Conservation (phyloP, 768 basidiomycete species). For the Agaricus blazei region DNA sequence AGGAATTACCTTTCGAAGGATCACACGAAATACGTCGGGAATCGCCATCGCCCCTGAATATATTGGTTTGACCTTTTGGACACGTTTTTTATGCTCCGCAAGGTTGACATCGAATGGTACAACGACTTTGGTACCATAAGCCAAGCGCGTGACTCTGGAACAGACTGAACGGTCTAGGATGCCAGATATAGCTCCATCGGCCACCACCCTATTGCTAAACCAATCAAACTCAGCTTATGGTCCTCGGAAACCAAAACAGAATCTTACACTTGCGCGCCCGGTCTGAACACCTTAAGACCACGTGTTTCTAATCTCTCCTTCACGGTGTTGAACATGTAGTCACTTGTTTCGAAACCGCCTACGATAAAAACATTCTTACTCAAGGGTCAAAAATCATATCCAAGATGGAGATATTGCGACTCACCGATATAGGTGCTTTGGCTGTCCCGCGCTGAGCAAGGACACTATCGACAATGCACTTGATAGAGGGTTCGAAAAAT, state of each 20-base stretch:
- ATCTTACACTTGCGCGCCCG: constrained; percentile 48
- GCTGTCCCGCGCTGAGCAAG: constrained; percentile 12
- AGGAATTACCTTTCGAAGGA: constrained; percentile 33
- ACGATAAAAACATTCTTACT: constrained; percentile 35
- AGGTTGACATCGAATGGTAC: constrained; percentile 27
- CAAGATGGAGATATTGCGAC: background rate
- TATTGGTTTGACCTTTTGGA: constrained; percentile 24
- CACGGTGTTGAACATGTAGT: constrained; percentile 44
- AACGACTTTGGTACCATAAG: constrained; percentile 40
- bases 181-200: constrained; percentile 41
- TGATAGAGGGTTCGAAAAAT: constrained; percentile 27
- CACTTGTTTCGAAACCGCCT: constrained; percentile 54
- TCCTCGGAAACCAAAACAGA: constrained; percentile 11
- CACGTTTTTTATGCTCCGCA: constrained; percentile 35
- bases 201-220: constrained; percentile 40
- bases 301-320: constrained; percentile 29
- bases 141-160: constrained; percentile 39
- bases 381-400: constrained; percentile 4
- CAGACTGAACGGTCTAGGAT: constrained; percentile 45
- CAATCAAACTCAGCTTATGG: background rate
- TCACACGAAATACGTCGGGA: constrained; percentile 35
- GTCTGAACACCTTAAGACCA: constrained; percentile 40
- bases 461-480: constrained; percentile 23
- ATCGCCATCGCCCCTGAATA: constrained; percentile 34
- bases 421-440: constrained; percentile 20